A percentile compares a stretch with the other conserved stretches of the same genome.
These are phyloP conservation scores for Solanum appendiculatum DNA, from an alignment of 257 asterid species.

Conservation along the genomic window DNA sequence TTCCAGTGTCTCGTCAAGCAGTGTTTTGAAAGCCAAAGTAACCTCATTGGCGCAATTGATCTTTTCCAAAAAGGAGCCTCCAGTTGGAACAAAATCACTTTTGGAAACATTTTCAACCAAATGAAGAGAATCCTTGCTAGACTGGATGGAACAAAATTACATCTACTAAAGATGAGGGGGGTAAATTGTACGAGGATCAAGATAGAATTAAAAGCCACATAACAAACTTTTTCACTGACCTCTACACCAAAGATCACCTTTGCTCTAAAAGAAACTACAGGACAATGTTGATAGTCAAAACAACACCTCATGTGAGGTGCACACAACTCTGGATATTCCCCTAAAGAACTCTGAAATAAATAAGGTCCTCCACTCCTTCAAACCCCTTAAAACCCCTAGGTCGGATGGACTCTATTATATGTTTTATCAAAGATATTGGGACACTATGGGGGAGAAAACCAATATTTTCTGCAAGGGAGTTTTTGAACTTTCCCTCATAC, in stretches of 20 bases:
- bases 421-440: not conserved
- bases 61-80: not conserved
- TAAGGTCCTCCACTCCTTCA: not conserved
- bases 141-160: not conserved
- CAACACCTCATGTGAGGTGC: no score
- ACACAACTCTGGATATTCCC: not conserved
- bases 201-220: not conserved
- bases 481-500: accelerated
- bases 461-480: no score
- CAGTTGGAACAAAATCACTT: not conserved
- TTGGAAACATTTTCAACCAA: not conserved
- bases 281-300: no score
- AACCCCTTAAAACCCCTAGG: not conserved
- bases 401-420: no score
- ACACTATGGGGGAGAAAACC: not conserved
- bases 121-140: no score
- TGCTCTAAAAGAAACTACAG: not conserved
- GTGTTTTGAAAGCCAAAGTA: accelerated
- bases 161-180: no score
- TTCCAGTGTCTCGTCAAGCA: not conserved
- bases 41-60: no score
- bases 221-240: no score
- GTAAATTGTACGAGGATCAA: no score
- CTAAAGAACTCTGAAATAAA: not conserved
- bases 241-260: not conserved